Percentiles rank a stretch among this genome's conserved stretches.
phyloP scores from a whole-genome alignment of 805 yeast species.

The Candida coquimbonensis region DNA sequence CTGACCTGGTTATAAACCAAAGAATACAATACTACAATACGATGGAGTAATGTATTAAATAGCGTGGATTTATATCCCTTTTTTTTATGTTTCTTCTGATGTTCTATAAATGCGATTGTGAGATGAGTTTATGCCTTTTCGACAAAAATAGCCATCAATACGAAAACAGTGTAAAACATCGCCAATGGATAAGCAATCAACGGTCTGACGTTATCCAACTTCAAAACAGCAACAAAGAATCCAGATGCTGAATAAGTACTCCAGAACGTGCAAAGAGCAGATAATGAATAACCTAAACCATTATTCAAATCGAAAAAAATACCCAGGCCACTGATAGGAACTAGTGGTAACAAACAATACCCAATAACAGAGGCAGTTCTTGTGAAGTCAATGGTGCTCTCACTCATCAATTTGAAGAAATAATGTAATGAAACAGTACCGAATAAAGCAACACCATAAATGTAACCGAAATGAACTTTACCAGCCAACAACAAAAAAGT shows the following conservation, averaged over 20 bases:
- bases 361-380: constrained; percentile 91
- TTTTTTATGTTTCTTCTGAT: neutral
- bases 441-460: constrained; percentile 90
- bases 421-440: constrained; percentile 83
- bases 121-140: constrained; percentile 11
- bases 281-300: constrained; percentile 60
- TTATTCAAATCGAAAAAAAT: constrained; percentile 60
- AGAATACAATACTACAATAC: too few species aligned
- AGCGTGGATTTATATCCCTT: too few species aligned
- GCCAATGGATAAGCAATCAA: constrained; percentile 90
- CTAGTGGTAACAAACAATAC: constrained; percentile 87
- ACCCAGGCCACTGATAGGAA: constrained; percentile 66
- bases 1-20: too few species aligned
- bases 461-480: constrained; percentile 93
- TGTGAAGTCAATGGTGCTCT: constrained; percentile 40
- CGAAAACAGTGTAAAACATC: constrained; percentile 89
- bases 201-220: constrained; percentile 76
- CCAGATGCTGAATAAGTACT: constrained; percentile 92
- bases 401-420: constrained; percentile 83
- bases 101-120: neutral
- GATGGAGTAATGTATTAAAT: too few species aligned
- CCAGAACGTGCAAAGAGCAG: constrained; percentile 72
- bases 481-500: constrained; percentile 78
- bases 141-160: constrained; percentile 89
- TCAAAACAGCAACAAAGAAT: constrained; percentile 79